These are phyloP conservation scores for Lagerstroemia speciosa DNA, from an alignment of 345 rosid genomes.

Conservation along the genomic window DNA sequence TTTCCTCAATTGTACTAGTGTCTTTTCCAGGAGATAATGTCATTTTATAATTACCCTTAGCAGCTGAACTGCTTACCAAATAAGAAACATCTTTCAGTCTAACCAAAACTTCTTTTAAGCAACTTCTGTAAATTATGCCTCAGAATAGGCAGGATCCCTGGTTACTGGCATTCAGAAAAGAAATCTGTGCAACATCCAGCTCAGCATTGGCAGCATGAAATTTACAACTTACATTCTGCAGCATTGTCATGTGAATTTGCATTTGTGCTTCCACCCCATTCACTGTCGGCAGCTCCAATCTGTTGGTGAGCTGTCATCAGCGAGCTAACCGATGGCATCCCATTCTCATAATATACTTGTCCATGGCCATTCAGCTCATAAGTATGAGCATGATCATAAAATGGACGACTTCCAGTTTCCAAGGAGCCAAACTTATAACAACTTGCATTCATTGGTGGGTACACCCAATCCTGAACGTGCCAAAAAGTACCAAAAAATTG, in stretches of 20 bases:
- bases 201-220: slow-evolving; percentile 3
- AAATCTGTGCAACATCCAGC: not conserved
- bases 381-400: slow-evolving; percentile 34
- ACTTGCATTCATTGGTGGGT: slow-evolving; percentile 34
- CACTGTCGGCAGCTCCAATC: slow-evolving; percentile 26
- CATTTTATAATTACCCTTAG: not conserved
- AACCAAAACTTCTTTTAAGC: not conserved
- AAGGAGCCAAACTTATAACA: slow-evolving; percentile 46
- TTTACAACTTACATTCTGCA: slow-evolving; percentile 56
- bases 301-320: slow-evolving; percentile 24
- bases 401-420: slow-evolving; percentile 40
- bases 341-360: slow-evolving; percentile 27
- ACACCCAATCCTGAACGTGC: slow-evolving; percentile 39
- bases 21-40: not conserved
- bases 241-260: slow-evolving; percentile 25
- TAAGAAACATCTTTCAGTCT: not conserved
- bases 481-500: slow-evolving; percentile 1
- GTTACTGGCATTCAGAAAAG: not conserved
- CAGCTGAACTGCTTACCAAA: too few species aligned
- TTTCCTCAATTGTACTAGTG: not conserved
- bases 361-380: slow-evolving; percentile 39
- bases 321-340: slow-evolving; percentile 39
- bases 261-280: slow-evolving; percentile 33
- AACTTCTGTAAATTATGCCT: not conserved
- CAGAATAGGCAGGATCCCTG: not conserved